Base-by-base conservation (phyloP, 73 alveolate genomes). In the Urostyla sp. region DNA sequence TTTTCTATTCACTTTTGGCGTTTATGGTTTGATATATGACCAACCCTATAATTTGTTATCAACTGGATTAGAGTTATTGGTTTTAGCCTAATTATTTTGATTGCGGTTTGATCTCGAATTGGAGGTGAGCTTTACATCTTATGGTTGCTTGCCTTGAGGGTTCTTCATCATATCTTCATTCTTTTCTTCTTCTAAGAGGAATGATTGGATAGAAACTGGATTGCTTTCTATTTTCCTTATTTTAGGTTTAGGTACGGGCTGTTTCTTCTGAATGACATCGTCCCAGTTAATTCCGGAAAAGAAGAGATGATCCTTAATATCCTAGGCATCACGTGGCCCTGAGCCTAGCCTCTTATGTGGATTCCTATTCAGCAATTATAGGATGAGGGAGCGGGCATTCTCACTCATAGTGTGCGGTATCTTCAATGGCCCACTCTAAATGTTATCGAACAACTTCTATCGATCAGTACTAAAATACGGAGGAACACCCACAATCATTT, bases 271-370 rank as follows among this genome's bases (percentile, higher is more conserved):
- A 46, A 48, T 48, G 3, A 69, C 83, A 8, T 52, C 43, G 38
- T 88, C 52, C 97, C 97, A 91, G 73, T 91, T 93, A 20, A 87
- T 66, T 5, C 76, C 95, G 18, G 80, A 51, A 49, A 91, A 91
- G 87, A 91, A 91, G 0, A 84, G 84, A 45, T 91, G 97, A 0
- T 34, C 30, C 60, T 87, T 91, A 44, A 91, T 91, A 20, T 81
- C 93, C 21, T 87, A 90, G 21, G 95, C 80, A n/a, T 85, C 97
- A 55, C 72, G 74, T 51, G 79, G 80, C 2, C 97, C 97, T 26
- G 93, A 85, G 36, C 97, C 94, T 3, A 86, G 73, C 27, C 94
- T 40, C 32, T 77, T 80, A 46, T 67, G 45, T 27, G 91, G 91
- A 40, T 81, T 84, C 49, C 90, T 72, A 81, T 80, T 91, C 18